Evolutionary conservation across 306 rosid genomes (phyloP), one percentile per base, ranked within the genome.

Genomic region (Luffa aegyptiaca): DNA sequence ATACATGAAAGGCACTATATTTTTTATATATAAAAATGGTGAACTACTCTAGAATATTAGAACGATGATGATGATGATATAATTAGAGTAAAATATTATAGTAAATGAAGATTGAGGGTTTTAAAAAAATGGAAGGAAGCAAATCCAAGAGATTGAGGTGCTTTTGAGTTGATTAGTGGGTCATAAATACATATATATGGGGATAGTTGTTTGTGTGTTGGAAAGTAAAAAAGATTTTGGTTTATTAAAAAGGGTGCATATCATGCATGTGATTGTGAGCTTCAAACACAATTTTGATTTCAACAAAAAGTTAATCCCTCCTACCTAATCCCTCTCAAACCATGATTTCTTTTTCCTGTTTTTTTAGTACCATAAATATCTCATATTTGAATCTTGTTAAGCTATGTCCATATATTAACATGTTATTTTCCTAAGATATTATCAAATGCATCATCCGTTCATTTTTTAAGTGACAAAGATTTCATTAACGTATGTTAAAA

Each of bases 101-200:
- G 7, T 66, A 39, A 39, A 66, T 18, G 45, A 41, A 68, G 10
- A 65, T 65, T 17, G 10, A 65, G 5, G 46, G 31, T 26, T 65
- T 36, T 65, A 65, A 68, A 39, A 13, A 36, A 66, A 66, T 17
- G 7, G 51, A 31, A 63, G 20, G 49, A 37, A 68, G 51, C 53
- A 69, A 69, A 69, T 69, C 53, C 75, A 69, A 69, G 26, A 18
- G 51, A 69, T 69, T 69, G 53, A 69, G 75, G 52, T 69, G 75
- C 13, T 41, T 69, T 16, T 68, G 51, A 14, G n/a, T 33, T 64
- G 71, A 64, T 13, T 62, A 21, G 68, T 64, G 73, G 73, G 46
- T 39, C 48, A 65, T 65, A 18, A 14, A 36, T 65, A 37, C 69
- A 62, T 62, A 62, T 11, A 31, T 10, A 11, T 31, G n/a, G 69